These are phyloP conservation scores for Cercospora sesami DNA, from an alignment of 2,329 filamentous ascomycete species.

Conservation along the genomic window DNA sequence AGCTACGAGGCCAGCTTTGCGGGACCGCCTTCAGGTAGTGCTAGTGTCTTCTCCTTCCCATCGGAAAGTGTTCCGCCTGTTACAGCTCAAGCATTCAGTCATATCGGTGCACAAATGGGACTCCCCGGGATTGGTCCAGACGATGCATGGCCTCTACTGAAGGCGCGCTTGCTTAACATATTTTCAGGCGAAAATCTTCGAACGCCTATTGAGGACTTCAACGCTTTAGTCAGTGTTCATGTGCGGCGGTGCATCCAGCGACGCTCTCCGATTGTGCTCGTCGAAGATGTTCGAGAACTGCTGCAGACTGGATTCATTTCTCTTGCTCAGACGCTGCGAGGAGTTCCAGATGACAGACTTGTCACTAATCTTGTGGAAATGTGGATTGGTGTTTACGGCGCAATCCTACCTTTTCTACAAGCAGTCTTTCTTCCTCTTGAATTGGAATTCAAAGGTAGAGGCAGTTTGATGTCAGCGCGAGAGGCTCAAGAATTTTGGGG, in stretches of 20 bases:
- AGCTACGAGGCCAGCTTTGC: constrained; percentile 29
- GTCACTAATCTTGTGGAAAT: constrained; percentile 88
- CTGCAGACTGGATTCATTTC: constrained; percentile 79
- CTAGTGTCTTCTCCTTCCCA: constrained; percentile 38
- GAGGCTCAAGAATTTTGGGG: constrained; percentile 92
- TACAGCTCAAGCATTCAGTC: constrained; percentile 45
- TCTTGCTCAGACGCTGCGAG: constrained; percentile 77
- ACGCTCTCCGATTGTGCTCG: constrained; percentile 66
- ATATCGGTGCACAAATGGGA: constrained; percentile 50
- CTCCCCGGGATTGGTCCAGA: constrained; percentile 57
- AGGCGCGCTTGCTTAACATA: constrained; percentile 71
- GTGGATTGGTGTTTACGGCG: constrained; percentile 91
- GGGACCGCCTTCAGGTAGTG: constrained; percentile 34
- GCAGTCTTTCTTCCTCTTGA: constrained; percentile 92
- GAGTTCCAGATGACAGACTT: constrained; percentile 80
- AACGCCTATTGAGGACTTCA: constrained; percentile 81
- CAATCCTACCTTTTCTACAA: constrained; percentile 88
- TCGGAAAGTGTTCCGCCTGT: constrained; percentile 36
- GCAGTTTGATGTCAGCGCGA: constrained; percentile 72
- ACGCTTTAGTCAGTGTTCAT: constrained; percentile 74
- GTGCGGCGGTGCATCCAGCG: constrained; percentile 76
- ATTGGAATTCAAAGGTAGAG: constrained; percentile 84
- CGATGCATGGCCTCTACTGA: constrained; percentile 80
- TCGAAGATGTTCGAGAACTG: constrained; percentile 75
- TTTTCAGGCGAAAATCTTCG: constrained; percentile 80